phyloP scores from a whole-genome alignment of 1,284 basidiomycete genomes.

The Ustilago cynodontis region DNA sequence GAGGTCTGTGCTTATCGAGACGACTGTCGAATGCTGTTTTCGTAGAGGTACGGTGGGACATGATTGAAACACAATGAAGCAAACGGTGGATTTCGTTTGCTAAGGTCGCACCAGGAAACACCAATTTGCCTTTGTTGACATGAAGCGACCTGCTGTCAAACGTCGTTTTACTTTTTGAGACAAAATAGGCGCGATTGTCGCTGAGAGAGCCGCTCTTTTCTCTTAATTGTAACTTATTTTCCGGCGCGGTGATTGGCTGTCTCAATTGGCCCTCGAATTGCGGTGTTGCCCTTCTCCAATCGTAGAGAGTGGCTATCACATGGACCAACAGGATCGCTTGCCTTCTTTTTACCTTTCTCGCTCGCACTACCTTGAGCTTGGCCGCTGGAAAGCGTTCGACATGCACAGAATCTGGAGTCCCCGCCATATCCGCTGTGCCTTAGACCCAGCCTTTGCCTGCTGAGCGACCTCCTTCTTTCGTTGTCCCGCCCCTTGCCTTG shows the following conservation, averaged over 20 bases:
- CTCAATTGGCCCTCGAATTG: neutral
- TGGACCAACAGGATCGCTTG: neutral
- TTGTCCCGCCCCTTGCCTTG: neutral
- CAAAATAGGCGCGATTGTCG: too few relatives aligned
- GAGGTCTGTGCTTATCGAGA: too few relatives aligned
- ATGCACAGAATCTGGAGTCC: constrained; percentile 11
- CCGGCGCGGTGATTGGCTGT: constrained; percentile 1
- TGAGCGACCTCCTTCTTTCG: neutral
- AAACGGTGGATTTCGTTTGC: too few relatives aligned
- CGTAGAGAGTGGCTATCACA: neutral
- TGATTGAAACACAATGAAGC: neutral
- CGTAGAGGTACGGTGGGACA: neutral
- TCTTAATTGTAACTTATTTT: neutral
- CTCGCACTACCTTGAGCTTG: neutral
- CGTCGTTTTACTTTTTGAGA: neutral
- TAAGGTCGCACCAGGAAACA: neutral
- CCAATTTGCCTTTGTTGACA: neutral
- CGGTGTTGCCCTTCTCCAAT: neutral
- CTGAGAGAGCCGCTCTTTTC: neutral
- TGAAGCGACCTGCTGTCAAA: neutral
- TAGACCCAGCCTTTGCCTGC: neutral
- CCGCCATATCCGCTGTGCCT: constrained; percentile 12
- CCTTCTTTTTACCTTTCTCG: neutral
- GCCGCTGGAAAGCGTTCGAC: neutral
- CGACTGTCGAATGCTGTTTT: neutral